Base-by-base conservation (phyloP, 495 filamentous ascomycete species). In the Sphaerosporella brunnea region DNA sequence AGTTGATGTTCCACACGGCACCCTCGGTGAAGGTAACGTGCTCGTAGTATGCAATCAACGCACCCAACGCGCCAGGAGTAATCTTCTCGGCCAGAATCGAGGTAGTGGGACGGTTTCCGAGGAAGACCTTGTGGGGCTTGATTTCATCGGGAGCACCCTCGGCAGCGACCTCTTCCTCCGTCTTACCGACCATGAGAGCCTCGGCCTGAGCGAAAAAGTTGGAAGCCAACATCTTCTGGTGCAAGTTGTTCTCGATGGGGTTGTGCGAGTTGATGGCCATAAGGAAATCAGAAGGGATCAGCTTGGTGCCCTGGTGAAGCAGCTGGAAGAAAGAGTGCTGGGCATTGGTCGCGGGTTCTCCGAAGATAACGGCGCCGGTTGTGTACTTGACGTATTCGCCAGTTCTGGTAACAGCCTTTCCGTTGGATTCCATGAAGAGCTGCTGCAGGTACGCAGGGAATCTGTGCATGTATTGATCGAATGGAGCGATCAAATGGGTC, bases 241-340 rank as follows among this genome's bases (percentile, higher is more conserved):
- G 90, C 61, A 84, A 78, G 71, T 87, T 85, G 65, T 74, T 69
- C 60, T 82, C 78, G 43, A 93, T 74, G 39, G 92, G 90, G 73
- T 97, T 97, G 75, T 97, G 90, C 43, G 82, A 87, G 69, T 95
- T 77, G 42, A 79, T 84, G 25, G 90, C 88, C 58, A 97, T 71
- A 70, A 97, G 82, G 73, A 97, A 97, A 68, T 97, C 90, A 51
- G 86, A 79, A 9, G 90, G 90, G 61, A 97, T 96, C 52, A 97
- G 78, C 74, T 96, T 96, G 55, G 92, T 96, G 54, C 90, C 90
- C 68, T 97, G 90, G 71, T 97, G 90, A 32, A 97, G 75, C 42
- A 97, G 78, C 72, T 97, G 90, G 78, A 88, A 97, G 78, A 97
- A 97, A 48, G 90, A 96, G 75, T 97, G 90, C 72, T 97, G 90